A percentile compares a stretch with the other conserved stretches of the same genome.
These are phyloP conservation scores for Taphrina populina DNA, from an alignment of 1,139 yeast genomes.

Conservation along the genomic window DNA sequence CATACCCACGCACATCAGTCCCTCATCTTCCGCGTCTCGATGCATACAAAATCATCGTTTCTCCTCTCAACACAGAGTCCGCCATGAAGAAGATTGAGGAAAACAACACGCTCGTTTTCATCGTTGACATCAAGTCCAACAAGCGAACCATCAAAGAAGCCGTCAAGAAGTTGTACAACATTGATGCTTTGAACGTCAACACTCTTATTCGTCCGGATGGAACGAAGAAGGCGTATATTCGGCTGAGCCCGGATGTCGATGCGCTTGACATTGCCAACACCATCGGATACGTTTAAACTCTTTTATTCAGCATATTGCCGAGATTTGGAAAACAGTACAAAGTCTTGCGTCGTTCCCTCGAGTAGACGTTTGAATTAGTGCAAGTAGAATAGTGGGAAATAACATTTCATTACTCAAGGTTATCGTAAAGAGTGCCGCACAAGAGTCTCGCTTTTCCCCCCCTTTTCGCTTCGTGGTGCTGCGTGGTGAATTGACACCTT, in stretches of 20 bases:
- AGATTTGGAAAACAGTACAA: no score
- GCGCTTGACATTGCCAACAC: constrained; percentile 99
- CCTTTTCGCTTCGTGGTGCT: no score
- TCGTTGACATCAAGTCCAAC: constrained; percentile 95
- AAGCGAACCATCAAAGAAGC: constrained; percentile 98
- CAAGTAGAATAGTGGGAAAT: no score
- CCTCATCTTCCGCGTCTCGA: constrained; percentile 98
- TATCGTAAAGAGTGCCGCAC: constrained; percentile 30
- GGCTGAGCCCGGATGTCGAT: constrained; percentile 98
- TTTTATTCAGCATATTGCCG: not conserved
- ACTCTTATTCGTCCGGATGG: constrained; percentile 67
- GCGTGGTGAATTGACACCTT: no score
- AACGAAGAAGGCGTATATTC: constrained; percentile 99
- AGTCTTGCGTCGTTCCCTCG: no score
- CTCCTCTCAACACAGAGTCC: constrained; percentile 97
- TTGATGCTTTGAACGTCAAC: constrained; percentile 69
- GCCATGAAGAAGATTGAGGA: constrained; percentile 99
- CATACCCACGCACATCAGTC: constrained; percentile 92
- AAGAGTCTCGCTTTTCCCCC: not conserved
- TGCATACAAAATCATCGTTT: constrained; percentile 89
- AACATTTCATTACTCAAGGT: constrained; percentile 18
- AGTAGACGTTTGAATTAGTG: no score
- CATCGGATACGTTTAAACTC: constrained; percentile 37
- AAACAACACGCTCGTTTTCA: constrained; percentile 98
- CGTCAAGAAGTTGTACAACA: constrained; percentile 96